phyloP scores from a whole-genome alignment of 2,329 filamentous ascomycete species.

The Pseudogymnoascus sp. region DNA sequence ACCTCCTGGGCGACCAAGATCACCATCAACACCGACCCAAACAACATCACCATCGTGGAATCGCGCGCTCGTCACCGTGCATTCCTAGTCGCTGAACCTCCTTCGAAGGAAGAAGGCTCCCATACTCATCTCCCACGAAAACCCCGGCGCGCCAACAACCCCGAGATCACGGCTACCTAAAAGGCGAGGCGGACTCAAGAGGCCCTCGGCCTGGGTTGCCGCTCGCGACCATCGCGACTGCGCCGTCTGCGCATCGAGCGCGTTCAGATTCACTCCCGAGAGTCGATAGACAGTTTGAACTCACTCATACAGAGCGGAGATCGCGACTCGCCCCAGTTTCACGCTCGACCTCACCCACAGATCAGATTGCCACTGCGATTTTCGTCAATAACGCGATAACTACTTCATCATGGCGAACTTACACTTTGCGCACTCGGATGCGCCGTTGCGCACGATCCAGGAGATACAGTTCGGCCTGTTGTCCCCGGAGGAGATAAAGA shows the following conservation, averaged over 20 bases:
- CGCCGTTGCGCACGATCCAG: conserved; percentile 93
- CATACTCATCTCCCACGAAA: conserved; percentile 21
- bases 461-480: conserved; percentile 99
- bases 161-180: conserved; percentile 7
- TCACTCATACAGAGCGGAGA: not conserved
- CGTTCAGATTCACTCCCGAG: conserved; percentile 12
- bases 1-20: conserved; percentile 13
- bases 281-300: not conserved
- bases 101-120: conserved; percentile 25
- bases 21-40: conserved; percentile 12
- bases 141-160: not conserved
- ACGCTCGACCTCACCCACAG: not conserved
- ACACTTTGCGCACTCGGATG: conserved; percentile 83
- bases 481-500: conserved; percentile 98
- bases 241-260: conserved; percentile 20
- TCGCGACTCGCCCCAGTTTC: not conserved
- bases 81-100: conserved; percentile 27
- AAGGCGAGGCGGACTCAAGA: conserved; percentile 14
- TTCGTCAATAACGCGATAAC: not conserved
- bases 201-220: conserved; percentile 28
- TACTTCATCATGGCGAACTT: conserved; percentile 75
- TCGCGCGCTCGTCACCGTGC: conserved; percentile 28
- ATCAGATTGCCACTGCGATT: conserved; percentile 7
- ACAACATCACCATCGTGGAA: conserved; percentile 22
- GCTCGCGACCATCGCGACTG: conserved; percentile 25